phyloP scores from a whole-genome alignment of 768 basidiomycete species.

The Boletus tomentosulus region DNA sequence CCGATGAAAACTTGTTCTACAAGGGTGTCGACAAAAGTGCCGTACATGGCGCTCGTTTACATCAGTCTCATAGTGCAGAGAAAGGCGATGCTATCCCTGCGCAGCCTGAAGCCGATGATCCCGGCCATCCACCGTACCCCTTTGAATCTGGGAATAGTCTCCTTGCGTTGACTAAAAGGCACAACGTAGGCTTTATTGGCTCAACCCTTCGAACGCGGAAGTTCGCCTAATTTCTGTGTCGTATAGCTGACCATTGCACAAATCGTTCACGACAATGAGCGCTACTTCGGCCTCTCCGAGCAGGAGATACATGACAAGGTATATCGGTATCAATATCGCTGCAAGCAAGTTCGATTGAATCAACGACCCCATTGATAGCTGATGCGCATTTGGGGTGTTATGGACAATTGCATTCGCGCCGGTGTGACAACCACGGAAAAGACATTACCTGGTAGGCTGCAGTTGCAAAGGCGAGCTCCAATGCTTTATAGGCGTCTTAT shows the following conservation, averaged over 20 bases:
- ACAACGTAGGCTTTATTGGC: constrained; percentile 59
- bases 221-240: constrained; percentile 7
- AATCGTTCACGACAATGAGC: constrained; percentile 90
- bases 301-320: constrained; percentile 75
- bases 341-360: not conserved
- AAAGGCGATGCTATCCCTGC: constrained; percentile 13
- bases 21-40: constrained; percentile 80
- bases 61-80: constrained; percentile 53
- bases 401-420: constrained; percentile 86
- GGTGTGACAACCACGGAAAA: constrained; percentile 79
- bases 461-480: constrained; percentile 78
- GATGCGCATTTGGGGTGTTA: constrained; percentile 82
- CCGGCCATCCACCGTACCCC: constrained; percentile 73
- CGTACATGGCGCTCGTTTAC: constrained; percentile 76
- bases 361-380: constrained; percentile 32
- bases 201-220: not conserved
- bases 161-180: constrained; percentile 67
- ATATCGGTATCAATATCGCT: not conserved
- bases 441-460: constrained; percentile 82
- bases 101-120: constrained; percentile 20
- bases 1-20: constrained; percentile 93
- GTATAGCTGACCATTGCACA: constrained; percentile 87
- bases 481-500: constrained; percentile 87
- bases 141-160: constrained; percentile 76
- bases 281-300: constrained; percentile 71